Conservation (phyloP, 495 filamentous ascomycete genomes). For the Penicillium ochrochloron region DNA sequence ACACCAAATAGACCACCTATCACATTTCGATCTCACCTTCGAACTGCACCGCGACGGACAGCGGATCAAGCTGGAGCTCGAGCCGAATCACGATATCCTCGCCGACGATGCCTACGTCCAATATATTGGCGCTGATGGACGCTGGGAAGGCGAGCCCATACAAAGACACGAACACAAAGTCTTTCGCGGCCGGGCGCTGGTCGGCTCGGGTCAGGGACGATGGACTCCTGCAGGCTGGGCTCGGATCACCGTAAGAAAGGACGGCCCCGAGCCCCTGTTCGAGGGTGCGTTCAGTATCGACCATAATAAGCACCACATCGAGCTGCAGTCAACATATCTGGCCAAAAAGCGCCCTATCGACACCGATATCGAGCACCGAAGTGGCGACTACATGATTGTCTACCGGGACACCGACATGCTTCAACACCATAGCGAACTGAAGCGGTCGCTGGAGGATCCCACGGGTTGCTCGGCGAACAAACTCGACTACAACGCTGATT, state of each 20-base stretch:
- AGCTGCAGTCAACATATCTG: conserved; percentile 73
- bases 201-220: conserved; percentile 62
- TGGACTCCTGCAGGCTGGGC: conserved; percentile 90
- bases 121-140: conserved; percentile 72
- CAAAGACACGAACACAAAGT: conserved; percentile 75
- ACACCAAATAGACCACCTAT: conserved; percentile 75
- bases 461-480: conserved; percentile 65
- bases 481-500: conserved; percentile 71
- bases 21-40: conserved; percentile 84
- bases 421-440: conserved; percentile 55
- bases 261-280: conserved; percentile 81
- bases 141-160: conserved; percentile 65
- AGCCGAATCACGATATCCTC: conserved; percentile 92
- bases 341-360: conserved; percentile 76
- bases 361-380: conserved; percentile 61
- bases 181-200: conserved; percentile 79
- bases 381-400: conserved; percentile 83
- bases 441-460: conserved; percentile 46
- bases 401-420: conserved; percentile 89
- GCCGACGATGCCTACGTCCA: conserved; percentile 73
- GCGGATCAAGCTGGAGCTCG: conserved; percentile 76
- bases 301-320: conserved; percentile 86
- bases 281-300: conserved; percentile 86
- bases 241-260: conserved; percentile 72
- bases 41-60: conserved; percentile 67